These are phyloP conservation scores for Limnomonas spitsbergensis DNA, from an alignment of 139 green algal species.

Conservation along the genomic window DNA sequence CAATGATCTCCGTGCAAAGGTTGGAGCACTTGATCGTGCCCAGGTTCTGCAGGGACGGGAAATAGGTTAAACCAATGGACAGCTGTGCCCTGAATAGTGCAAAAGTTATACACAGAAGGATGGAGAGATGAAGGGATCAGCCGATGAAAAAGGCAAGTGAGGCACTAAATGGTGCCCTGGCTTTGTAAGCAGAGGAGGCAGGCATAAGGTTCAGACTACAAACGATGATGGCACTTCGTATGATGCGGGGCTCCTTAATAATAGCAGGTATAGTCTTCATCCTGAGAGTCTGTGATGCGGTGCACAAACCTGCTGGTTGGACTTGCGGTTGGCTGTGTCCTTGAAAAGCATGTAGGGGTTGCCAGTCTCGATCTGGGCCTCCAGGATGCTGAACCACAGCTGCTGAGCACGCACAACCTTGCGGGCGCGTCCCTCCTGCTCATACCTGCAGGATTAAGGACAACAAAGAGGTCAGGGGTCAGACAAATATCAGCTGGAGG, in stretches of 20 bases:
- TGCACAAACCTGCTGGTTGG: constrained; percentile 80
- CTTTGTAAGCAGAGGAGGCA: too few relatives aligned
- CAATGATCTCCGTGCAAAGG: constrained; percentile 98
- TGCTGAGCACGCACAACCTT: constrained; percentile 89
- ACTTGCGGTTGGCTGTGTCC: constrained; percentile 94
- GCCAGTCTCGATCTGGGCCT: constrained; percentile 97
- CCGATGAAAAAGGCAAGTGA: too few relatives aligned
- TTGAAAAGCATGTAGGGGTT: constrained; percentile 99
- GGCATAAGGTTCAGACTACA: too few relatives aligned
- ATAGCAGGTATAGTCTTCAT: too few relatives aligned
- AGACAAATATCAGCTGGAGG: too few relatives aligned
- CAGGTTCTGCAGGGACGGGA: constrained; percentile 65
- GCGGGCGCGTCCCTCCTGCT: constrained; percentile 71
- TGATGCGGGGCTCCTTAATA: too few relatives aligned
- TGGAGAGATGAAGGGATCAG: constrained; percentile 27
- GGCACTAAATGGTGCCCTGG: too few relatives aligned
- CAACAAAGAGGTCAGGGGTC: too few relatives aligned
- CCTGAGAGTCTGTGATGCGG: too few relatives aligned
- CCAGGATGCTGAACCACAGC: constrained; percentile 98
- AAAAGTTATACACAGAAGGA: constrained; percentile 15
- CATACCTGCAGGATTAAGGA: constrained; percentile 64
- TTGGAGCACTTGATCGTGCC: constrained; percentile 99
- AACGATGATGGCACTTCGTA: too few relatives aligned
- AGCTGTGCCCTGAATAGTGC: too few relatives aligned
- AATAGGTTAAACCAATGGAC: neutral